These are phyloP conservation scores for Nicotiana paniculata DNA, from an alignment of 257 asterid species.

Conservation along the genomic window DNA sequence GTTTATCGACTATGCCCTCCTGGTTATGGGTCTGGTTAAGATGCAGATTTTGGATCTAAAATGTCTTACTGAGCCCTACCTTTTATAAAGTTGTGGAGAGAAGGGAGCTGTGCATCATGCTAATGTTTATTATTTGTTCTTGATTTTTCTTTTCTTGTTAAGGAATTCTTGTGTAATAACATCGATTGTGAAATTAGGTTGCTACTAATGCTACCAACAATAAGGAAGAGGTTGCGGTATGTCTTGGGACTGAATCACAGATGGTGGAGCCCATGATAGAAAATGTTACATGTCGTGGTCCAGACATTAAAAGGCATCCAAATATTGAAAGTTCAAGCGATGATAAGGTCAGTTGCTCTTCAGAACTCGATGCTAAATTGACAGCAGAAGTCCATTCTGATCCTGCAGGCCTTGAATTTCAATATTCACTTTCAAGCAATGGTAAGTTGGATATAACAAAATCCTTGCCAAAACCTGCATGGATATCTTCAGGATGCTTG, in stretches of 20 bases:
- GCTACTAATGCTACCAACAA: slow-evolving; percentile 27
- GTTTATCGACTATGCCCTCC: neutral
- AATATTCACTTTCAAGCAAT: slow-evolving; percentile 23
- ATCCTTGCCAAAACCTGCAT: slow-evolving; percentile 28
- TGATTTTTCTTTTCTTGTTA: neutral
- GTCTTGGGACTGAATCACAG: slow-evolving; percentile 29
- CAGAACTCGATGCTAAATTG: slow-evolving; percentile 37
- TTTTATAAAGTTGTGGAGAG: neutral
- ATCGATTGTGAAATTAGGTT: slow-evolving; percentile 31
- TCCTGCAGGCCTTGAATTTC: slow-evolving; percentile 20
- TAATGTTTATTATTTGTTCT: neutral
- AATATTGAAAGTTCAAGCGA: slow-evolving; percentile 28
- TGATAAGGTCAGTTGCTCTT: slow-evolving; percentile 31
- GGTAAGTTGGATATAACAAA: slow-evolving; percentile 28
- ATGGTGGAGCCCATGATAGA: slow-evolving; percentile 31
- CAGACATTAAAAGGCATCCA: slow-evolving; percentile 26
- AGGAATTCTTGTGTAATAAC: neutral
- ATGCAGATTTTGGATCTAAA: neutral
- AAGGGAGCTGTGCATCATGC: neutral
- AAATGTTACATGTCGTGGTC: slow-evolving; percentile 21
- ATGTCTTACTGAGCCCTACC: neutral
- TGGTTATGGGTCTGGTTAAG: neutral
- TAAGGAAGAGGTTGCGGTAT: slow-evolving; percentile 25
- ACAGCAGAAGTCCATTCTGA: slow-evolving; percentile 33
- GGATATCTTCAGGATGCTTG: slow-evolving; percentile 24